A percentile compares a stretch with the other conserved stretches of the same genome.
Conservation (phyloP, 2,329 filamentous ascomycete species). For the Massarina eburnea region DNA sequence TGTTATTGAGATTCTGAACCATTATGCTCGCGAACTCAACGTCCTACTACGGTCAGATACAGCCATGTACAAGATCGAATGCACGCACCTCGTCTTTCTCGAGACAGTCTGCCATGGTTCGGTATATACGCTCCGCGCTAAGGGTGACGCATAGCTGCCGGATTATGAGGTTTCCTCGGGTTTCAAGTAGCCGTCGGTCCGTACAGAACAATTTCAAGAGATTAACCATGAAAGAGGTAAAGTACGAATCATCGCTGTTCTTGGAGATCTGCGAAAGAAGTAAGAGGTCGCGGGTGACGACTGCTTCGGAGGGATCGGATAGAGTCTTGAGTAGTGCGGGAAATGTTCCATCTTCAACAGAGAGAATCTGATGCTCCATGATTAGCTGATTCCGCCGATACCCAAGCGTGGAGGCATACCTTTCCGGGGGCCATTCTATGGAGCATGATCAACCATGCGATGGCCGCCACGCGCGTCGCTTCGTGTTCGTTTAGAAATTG, state of each 20-base stretch:
- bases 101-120: constrained; percentile 92
- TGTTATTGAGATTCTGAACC: constrained; percentile 99
- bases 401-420: constrained; percentile 49
- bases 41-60: constrained; percentile 53
- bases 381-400: constrained; percentile 9
- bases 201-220: constrained; percentile 93
- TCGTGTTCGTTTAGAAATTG: constrained; percentile 97
- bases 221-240: constrained; percentile 97
- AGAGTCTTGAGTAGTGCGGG: constrained; percentile 93
- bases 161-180: constrained; percentile 92
- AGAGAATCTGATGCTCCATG: constrained; percentile 55
- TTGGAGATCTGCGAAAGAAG: constrained; percentile 93
- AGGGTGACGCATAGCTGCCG: constrained; percentile 90
- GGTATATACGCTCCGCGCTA: constrained; percentile 92
- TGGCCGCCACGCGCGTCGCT: constrained; percentile 86
- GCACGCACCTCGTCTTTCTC: constrained; percentile 76
- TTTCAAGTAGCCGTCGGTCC: constrained; percentile 86
- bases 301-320: constrained; percentile 91
- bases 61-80: constrained; percentile 11
- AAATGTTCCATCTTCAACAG: constrained; percentile 96
- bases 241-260: constrained; percentile 96
- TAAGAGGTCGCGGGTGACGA: constrained; percentile 92
- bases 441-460: constrained; percentile 97
- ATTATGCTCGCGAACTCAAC: constrained; percentile 99
- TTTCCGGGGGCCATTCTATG: constrained; percentile 93